Conservation (phyloP, 1,284 basidiomycete genomes). For the Coniferiporia sulphurascens region DNA sequence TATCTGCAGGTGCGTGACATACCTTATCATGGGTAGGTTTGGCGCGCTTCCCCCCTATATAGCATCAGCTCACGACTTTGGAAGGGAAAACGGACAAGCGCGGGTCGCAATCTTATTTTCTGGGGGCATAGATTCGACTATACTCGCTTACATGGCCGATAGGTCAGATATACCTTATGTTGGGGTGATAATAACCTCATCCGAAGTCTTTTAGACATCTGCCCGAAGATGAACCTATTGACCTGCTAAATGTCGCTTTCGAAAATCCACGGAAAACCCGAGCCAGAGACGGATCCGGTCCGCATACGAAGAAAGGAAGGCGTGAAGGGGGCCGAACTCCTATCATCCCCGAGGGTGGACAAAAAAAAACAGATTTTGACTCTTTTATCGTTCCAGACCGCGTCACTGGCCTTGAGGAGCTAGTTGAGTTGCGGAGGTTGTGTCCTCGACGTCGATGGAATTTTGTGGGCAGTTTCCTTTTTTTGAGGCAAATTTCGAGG, state of each 20-base stretch:
- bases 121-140: conserved; percentile 91
- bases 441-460: conserved; percentile 82
- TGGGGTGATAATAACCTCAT: background rate
- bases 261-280: conserved; percentile 80
- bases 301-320: conserved; percentile 37
- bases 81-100: conserved; percentile 36
- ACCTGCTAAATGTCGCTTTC: conserved; percentile 94
- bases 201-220: conserved; percentile 48
- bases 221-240: conserved; percentile 76
- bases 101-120: conserved; percentile 89
- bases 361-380: conserved; percentile 20
- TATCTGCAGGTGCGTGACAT: conserved; percentile 57
- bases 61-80: background rate
- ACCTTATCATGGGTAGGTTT: conserved; percentile 35
- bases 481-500: background rate
- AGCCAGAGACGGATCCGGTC: conserved; percentile 35
- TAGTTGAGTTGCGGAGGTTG: conserved; percentile 68
- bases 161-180: conserved; percentile 36
- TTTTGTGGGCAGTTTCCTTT: conserved; percentile 54
- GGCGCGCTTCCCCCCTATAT: background rate
- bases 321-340: conserved; percentile 9
- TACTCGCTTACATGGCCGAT: conserved; percentile 78
- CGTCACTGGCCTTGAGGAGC: conserved; percentile 70
- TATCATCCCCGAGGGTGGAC: conserved; percentile 9
- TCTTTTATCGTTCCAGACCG: conserved; percentile 83